Base-by-base conservation (phyloP, 2,329 filamentous ascomycete genomes). In the Purpureocillium takamizusanense region DNA sequence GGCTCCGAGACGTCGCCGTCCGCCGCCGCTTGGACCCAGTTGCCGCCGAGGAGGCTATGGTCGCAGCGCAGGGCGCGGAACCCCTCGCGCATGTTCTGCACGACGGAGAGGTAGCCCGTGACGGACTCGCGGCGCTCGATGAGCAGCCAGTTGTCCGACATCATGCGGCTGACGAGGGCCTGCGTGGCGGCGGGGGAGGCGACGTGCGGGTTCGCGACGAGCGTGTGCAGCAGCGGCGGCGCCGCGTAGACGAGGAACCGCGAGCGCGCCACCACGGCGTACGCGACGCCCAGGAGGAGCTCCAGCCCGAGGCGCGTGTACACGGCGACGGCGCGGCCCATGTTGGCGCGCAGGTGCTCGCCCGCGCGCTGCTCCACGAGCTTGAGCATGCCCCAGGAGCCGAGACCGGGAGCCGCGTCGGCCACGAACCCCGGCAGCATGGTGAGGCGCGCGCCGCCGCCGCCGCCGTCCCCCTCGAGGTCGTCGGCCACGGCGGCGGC, bases 1-100 rank as follows among this genome's bases (percentile, higher is more conserved):
- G 90, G 87, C 61, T 98, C 92, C 10, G 78, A 76, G 14, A 87
- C 72, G 44, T 54, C 65, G 36, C 62, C 69, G 42, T 56, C 81
- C 60, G 51, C 60, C 60, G 51, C 60, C 48, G 62, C 66, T 31
- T 69, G 69, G 11, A 82, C 73, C 90, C 90, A 98, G 61, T 95
- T 85, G 28, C 92, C 92, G 31, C 92, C 92, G 2, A 98, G 72
- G 25, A 98, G 70, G 52, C 88, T 95, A 59, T 98, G 92, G 52
- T 97, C 92, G 57, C 88, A 95, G 43, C 92, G 78, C 71, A 98
- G 76, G 13, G 89, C 78, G 2, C 88, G 76, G 61, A 86, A 95
- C 1, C 80, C 75, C 30, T 77, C 69, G 5, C 80, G 62, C 7
- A 71, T 55, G 55, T 80, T 92, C 48, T 98, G 86, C 18, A 95